Evolutionary conservation across 768 basidiomycete genomes (phyloP).

Genomic region (Amanita pallidorosea): DNA sequence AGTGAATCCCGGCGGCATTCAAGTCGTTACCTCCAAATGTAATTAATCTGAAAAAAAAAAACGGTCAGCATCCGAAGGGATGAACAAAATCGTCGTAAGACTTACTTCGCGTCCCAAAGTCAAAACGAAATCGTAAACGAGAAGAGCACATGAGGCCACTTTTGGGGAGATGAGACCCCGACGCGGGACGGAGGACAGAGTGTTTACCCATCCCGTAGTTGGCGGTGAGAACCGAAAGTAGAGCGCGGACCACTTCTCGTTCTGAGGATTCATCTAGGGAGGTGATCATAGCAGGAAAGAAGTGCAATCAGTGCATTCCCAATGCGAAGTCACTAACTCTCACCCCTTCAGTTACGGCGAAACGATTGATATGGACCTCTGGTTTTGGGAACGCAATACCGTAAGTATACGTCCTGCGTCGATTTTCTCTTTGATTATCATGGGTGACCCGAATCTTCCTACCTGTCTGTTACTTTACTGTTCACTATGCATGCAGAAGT

Average conservation of each 20-base stretch:
- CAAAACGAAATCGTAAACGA: not conserved
- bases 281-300: not conserved
- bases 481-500: too few species aligned
- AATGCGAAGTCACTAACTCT: not conserved
- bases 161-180: not conserved
- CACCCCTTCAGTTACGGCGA: too few species aligned
- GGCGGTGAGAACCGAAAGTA: not conserved
- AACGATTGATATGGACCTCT: too few species aligned
- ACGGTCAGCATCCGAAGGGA: not conserved
- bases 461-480: too few species aligned
- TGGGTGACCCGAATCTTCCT: too few species aligned
- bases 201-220: not conserved
- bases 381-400: too few species aligned
- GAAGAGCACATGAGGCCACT: not conserved
- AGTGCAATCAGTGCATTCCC: not conserved
- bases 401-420: too few species aligned
- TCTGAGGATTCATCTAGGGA: not conserved
- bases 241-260: not conserved
- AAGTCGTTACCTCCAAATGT: too few species aligned
- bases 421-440: too few species aligned
- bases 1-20: too few species aligned
- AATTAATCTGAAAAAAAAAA: too few species aligned
- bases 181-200: not conserved
- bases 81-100: not conserved
- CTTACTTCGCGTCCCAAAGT: not conserved